Conservation (phyloP, 352 stramenopile species). For the Phytophthora tubulina region DNA sequence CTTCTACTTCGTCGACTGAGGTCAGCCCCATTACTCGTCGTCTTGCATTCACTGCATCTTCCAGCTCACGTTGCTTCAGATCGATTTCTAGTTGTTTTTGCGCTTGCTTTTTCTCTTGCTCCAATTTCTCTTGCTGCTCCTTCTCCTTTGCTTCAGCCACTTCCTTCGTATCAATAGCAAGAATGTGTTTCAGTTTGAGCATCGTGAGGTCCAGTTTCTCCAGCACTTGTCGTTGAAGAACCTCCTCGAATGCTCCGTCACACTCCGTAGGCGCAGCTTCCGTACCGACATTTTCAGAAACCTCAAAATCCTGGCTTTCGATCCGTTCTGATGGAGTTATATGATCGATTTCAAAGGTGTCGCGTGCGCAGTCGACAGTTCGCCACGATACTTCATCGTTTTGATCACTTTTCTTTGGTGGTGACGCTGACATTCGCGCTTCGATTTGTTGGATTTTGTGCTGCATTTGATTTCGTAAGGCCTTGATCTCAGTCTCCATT, state of each 20-base stretch:
- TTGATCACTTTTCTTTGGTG: background rate
- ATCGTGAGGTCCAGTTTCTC: slow-evolving; percentile 77
- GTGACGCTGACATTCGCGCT: slow-evolving; percentile 15
- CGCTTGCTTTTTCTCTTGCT: slow-evolving; percentile 20
- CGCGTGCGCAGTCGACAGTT: slow-evolving; percentile 38
- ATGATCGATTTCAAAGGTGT: slow-evolving; percentile 19
- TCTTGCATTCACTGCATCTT: slow-evolving; percentile 49
- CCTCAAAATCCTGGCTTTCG: background rate
- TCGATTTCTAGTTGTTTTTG: slow-evolving; percentile 36
- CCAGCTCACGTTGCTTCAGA: slow-evolving; percentile 34
- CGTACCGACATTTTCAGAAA: background rate
- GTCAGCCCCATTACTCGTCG: slow-evolving; percentile 64
- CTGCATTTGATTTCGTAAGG: slow-evolving; percentile 31
- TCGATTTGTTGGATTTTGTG: slow-evolving; percentile 51
- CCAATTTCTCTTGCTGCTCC: slow-evolving; percentile 24
- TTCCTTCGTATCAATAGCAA: slow-evolving; percentile 63
- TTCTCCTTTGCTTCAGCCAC: slow-evolving; percentile 40
- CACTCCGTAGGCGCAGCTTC: slow-evolving; percentile 1
- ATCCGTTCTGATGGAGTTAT: background rate
- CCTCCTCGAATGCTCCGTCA: slow-evolving; percentile 36
- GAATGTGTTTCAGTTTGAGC: slow-evolving; percentile 64
- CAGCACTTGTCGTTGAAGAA: slow-evolving; percentile 58
- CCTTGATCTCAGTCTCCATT: slow-evolving; percentile 29
- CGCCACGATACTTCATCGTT: slow-evolving; percentile 22
- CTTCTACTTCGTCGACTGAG: slow-evolving; percentile 53